Evolutionary conservation across 2,329 filamentous ascomycete species (phyloP).

Genomic region (Endoconidiophora laricicola): DNA sequence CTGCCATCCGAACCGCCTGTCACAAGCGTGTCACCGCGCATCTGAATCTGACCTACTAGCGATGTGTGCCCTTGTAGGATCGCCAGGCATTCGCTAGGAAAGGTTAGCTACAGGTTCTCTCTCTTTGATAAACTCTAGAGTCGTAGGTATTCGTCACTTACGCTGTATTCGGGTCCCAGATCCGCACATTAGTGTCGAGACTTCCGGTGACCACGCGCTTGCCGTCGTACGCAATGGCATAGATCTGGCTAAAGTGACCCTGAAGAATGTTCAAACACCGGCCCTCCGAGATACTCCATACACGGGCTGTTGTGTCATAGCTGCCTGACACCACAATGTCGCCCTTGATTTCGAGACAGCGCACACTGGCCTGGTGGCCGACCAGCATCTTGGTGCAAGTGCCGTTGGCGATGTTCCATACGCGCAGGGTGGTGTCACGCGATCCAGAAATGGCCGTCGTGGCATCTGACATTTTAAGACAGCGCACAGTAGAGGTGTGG

Average conservation of each 20-base stretch:
- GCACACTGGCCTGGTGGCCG: conserved; percentile 87
- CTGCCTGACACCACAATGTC: conserved; percentile 96
- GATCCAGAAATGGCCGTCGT: conserved; percentile 94
- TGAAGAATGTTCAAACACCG: conserved; percentile 77
- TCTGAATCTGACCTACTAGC: conserved; percentile 87
- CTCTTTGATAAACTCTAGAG: not conserved
- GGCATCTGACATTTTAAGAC: conserved; percentile 90
- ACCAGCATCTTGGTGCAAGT: conserved; percentile 82
- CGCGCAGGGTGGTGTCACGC: conserved; percentile 78
- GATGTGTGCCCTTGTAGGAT: conserved; percentile 95
- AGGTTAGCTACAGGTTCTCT: conserved; percentile 16
- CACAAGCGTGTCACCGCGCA: conserved; percentile 85
- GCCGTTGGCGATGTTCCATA: conserved; percentile 86
- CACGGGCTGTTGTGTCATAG: conserved; percentile 90
- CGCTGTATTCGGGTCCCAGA: conserved; percentile 88
- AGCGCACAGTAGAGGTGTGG: conserved; percentile 91
- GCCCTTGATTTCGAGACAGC: conserved; percentile 88
- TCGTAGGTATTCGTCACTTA: conserved; percentile 26
- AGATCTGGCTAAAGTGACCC: conserved; percentile 97
- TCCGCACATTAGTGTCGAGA: conserved; percentile 87
- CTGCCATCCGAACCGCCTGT: conserved; percentile 94
- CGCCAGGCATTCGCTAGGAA: conserved; percentile 55
- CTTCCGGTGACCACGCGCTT: conserved; percentile 86
- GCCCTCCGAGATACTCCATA: conserved; percentile 96
- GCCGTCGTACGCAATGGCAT: conserved; percentile 94